These are phyloP conservation scores for Hortiboletus campestris DNA, from an alignment of 768 basidiomycete genomes.

Conservation along the genomic window DNA sequence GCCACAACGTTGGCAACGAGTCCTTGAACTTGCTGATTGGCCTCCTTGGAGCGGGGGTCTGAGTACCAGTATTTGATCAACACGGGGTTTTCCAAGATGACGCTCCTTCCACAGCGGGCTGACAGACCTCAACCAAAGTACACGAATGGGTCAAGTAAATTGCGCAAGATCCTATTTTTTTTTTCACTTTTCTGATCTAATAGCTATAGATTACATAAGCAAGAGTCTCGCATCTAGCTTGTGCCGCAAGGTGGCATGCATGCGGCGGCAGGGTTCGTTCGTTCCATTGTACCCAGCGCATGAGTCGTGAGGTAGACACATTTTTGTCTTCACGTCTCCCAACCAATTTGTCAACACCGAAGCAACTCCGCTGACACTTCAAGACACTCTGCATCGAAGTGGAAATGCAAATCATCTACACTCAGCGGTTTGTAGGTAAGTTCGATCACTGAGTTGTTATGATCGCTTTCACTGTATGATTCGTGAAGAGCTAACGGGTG, in stretches of 20 bases:
- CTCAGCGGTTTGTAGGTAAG: background rate
- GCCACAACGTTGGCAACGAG: no score
- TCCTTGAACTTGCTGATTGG: no score
- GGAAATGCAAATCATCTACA: background rate
- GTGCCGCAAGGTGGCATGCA: constrained; percentile 6
- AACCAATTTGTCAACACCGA: background rate
- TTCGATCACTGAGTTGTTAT: background rate
- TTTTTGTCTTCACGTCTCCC: background rate
- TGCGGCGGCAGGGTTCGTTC: background rate
- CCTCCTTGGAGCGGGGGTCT: no score
- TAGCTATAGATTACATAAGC: background rate
- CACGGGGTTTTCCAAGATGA: background rate
- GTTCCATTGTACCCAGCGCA: no score
- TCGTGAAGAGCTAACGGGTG: background rate
- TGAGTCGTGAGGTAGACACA: background rate
- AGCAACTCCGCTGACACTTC: background rate
- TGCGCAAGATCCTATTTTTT: background rate
- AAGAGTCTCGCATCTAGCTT: background rate
- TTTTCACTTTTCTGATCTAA: background rate
- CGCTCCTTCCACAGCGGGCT: background rate
- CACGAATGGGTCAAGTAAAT: background rate
- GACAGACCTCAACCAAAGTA: background rate
- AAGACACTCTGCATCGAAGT: background rate
- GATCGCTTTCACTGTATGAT: background rate
- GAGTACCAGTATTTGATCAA: no score